Base-by-base conservation (phyloP, 768 basidiomycete species). In the Fomitopsis serialis region DNA sequence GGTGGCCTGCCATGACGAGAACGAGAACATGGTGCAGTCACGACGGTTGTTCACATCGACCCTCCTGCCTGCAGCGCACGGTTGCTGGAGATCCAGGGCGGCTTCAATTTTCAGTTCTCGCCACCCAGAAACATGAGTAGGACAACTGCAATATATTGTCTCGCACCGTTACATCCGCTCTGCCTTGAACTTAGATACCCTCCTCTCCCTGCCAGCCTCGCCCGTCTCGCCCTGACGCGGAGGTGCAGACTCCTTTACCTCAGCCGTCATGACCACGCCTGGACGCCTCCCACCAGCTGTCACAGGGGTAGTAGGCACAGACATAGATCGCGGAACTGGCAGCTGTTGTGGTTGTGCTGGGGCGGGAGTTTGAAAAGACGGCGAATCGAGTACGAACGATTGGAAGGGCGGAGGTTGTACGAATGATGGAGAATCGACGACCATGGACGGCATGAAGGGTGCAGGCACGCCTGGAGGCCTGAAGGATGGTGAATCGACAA, bases 401-500 rank as follows among this genome's bases (percentile, higher is more conserved):
- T 52, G 42, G 45, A 48, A 50, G 1, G 58, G 54, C 12, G 61
- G 56, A 6, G 58, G 58, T 3, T 49, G 36, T 17, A 54, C 25
- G 22, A 57, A 56, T 15, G 62, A 59, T 7, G 62, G 61, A 22
- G 62, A 64, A 10, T 58, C 53, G 37, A 32, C 11, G 29, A 32
- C 29, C 29, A 32, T 32, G 11, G 29, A 32, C 29, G 29, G 29
- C 29, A 32, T 32, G 29, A 11, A 11, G 6, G 29, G 29, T 32
- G 29, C 29, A 5, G 29, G 11, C 11, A 11, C 6, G 11, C 29
- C 29, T 32, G 13, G 15, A 1, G 60, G 51, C 23, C 29, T 43
- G 59, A 64, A 64, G 6, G 65, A 64, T 6, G 65, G 65, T 17
- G 65, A 66, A 7, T 59, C 65, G 4, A 60, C 19, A 21, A 56